Evolutionary conservation across 108 stramenopile species (phyloP).

Genomic region (Conticribra weissflogii): DNA sequence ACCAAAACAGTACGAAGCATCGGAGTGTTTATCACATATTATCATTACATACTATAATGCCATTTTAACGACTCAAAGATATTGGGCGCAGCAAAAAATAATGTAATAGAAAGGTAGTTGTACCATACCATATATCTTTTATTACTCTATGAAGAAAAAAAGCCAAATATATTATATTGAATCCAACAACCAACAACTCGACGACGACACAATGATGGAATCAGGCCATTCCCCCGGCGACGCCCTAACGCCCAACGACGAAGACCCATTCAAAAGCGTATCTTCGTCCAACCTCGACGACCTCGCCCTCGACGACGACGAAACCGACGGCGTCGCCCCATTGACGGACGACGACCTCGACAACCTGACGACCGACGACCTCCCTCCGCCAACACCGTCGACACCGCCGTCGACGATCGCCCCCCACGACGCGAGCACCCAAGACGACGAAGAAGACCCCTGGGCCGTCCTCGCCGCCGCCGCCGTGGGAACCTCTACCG

Average conservation of each 20-base stretch:
- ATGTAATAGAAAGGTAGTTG: too few relatives aligned
- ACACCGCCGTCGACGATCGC: background rate
- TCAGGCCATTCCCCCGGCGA: conserved; percentile 11
- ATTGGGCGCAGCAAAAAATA: too few relatives aligned
- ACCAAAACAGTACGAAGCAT: too few relatives aligned
- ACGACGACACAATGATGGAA: conserved; percentile 27
- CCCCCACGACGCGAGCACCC: background rate
- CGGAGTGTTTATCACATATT: too few relatives aligned
- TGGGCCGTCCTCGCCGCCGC: conserved; percentile 29
- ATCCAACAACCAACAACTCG: too few relatives aligned
- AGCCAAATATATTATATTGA: too few relatives aligned
- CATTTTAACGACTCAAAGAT: too few relatives aligned
- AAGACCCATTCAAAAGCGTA: background rate
- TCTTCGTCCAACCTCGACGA: conserved; percentile 1
- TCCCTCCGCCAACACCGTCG: background rate
- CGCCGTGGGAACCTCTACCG: conserved; percentile 2
- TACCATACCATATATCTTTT: too few relatives aligned
- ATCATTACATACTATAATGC: too few relatives aligned
- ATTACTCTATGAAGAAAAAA: too few relatives aligned
- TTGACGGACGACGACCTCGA: background rate
- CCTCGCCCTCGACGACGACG: background rate
- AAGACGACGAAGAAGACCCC: conserved; percentile 7
- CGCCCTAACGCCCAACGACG: background rate
- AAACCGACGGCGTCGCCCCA: background rate
- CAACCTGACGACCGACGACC: background rate